Evolutionary conservation across 2,329 filamentous ascomycete genomes (phyloP).

Genomic region (Cladobotryum mycophilum): DNA sequence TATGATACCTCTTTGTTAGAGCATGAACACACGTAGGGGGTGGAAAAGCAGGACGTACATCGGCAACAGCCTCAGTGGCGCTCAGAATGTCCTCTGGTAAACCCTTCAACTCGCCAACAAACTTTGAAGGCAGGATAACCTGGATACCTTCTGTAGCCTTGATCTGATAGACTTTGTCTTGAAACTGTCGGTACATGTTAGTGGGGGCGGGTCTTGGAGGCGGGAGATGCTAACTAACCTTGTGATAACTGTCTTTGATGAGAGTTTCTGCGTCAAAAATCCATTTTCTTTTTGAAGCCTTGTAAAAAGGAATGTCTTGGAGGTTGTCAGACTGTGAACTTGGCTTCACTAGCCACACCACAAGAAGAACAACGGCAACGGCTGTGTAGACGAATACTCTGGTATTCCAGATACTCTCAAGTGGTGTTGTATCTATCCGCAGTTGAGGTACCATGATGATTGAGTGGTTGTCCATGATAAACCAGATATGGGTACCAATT

Average conservation of each 20-base stretch:
- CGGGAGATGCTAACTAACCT: conserved; percentile 25
- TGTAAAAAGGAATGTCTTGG: conserved; percentile 38
- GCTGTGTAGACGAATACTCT: background rate
- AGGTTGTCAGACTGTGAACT: conserved; percentile 17
- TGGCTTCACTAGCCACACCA: conserved; percentile 1
- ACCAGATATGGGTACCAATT: too few species aligned
- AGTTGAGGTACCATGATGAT: too few species aligned
- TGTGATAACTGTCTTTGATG: conserved; percentile 43
- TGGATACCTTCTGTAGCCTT: conserved; percentile 45
- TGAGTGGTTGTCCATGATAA: too few species aligned
- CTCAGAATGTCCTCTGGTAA: conserved; percentile 44
- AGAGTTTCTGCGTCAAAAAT: conserved; percentile 44
- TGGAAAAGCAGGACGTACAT: conserved; percentile 25
- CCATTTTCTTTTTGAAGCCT: conserved; percentile 43
- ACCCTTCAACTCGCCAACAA: conserved; percentile 41
- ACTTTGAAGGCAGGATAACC: conserved; percentile 39
- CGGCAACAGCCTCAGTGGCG: conserved; percentile 41
- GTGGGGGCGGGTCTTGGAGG: background rate
- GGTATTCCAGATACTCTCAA: too few species aligned
- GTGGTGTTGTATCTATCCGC: too few species aligned
- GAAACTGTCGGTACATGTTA: conserved; percentile 31
- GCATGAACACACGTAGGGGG: background rate
- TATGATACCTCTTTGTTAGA: conserved; percentile 15
- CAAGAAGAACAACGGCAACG: background rate
- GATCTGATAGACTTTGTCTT: conserved; percentile 44